Evolutionary conservation across 179 eudicot genomes (phyloP).

Genomic region (Vitellaria paradoxa): DNA sequence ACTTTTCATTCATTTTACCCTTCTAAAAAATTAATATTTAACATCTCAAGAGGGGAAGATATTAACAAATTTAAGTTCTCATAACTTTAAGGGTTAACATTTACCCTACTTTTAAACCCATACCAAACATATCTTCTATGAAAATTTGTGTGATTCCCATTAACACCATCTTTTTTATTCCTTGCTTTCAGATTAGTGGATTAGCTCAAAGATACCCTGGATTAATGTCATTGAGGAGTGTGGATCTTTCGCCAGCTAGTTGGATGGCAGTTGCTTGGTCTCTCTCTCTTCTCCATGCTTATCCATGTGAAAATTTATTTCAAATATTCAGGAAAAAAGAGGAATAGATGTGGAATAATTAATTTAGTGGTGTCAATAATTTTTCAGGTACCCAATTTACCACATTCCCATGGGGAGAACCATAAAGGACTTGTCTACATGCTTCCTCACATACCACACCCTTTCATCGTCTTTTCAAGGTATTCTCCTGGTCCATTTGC

Average conservation of each 20-base stretch:
- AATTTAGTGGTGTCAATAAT: not conserved
- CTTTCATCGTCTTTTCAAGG: slow-evolving; percentile 99
- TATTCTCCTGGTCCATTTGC: slow-evolving; percentile 20
- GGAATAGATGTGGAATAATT: not conserved
- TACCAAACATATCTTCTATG: too few species aligned
- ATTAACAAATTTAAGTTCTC: too few species aligned
- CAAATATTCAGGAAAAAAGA: not conserved
- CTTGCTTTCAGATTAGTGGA: slow-evolving; percentile 41
- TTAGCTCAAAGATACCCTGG: slow-evolving; percentile 76
- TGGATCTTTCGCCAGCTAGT: slow-evolving; percentile 98
- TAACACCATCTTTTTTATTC: not conserved
- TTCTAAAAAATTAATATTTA: too few species aligned
- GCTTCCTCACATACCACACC: slow-evolving; percentile 93
- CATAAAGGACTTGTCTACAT: slow-evolving; percentile 77
- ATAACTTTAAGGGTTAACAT: too few species aligned
- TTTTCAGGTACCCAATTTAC: slow-evolving; percentile 88
- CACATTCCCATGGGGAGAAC: slow-evolving; percentile 94
- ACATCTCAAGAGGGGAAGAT: too few species aligned
- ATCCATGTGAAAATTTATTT: too few species aligned
- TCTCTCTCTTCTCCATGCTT: not conserved
- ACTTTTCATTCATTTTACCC: too few species aligned
- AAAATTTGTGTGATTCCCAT: not conserved
- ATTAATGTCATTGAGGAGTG: slow-evolving; percentile 79
- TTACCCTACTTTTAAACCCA: too few species aligned
- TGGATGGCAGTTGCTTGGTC: slow-evolving; percentile 99